These are phyloP conservation scores for Eurotiales sp. DNA, from an alignment of 2,329 filamentous ascomycete genomes.

Conservation along the genomic window DNA sequence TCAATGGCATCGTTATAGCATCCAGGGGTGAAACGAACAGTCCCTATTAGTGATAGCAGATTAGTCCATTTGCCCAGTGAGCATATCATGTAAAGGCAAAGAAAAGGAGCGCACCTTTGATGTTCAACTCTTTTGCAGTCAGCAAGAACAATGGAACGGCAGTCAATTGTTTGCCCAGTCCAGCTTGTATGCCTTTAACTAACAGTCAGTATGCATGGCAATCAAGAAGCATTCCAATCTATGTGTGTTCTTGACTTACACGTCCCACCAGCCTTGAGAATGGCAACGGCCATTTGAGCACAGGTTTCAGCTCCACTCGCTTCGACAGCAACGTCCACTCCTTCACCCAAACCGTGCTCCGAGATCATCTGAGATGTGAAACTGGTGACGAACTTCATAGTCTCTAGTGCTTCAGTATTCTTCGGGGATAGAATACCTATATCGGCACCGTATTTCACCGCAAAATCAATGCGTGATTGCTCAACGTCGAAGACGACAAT, in stretches of 20 bases:
- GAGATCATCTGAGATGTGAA: not conserved
- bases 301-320: not conserved
- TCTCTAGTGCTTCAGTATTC: not conserved
- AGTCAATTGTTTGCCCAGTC: not conserved
- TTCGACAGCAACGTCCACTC: not conserved
- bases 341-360: not conserved
- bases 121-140: not conserved
- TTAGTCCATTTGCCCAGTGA: too few relatives aligned
- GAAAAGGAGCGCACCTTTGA: not conserved
- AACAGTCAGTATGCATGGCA: not conserved
- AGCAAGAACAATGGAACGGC: not conserved
- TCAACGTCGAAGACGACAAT: not conserved
- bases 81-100: not conserved
- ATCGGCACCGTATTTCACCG: not conserved
- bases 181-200: not conserved
- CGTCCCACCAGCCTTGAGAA: not conserved
- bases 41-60: not conserved
- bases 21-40: not conserved
- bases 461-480: not conserved
- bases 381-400: not conserved
- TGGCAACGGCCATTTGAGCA: not conserved
- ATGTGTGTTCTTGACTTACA: not conserved
- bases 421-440: not conserved
- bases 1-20: not conserved
- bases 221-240: not conserved